Base-by-base conservation (phyloP, 2,329 filamentous ascomycete species). In the Scedosporium apiospermum region DNA sequence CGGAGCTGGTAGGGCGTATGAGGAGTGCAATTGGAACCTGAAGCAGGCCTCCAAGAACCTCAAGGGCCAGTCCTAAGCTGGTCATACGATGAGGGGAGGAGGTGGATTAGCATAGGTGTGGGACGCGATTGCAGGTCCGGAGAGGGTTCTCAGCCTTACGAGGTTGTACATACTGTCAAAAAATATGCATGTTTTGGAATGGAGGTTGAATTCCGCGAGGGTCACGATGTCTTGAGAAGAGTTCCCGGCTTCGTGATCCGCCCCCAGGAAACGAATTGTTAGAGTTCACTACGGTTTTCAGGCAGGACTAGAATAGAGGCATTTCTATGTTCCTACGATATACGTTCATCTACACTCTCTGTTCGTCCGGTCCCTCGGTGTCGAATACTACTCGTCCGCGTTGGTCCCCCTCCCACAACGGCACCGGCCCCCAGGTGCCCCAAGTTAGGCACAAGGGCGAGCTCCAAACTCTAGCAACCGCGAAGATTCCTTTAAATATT, bases 1-100 rank as follows among this genome's bases (percentile, higher is more conserved):
- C 75, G 95, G 96, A 74, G 93, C 93, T 67, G 95, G 95, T 71
- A 87, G 96, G 72, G 95, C 95, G 64, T 99, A 96, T 82, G 95
- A 99, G 78, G 95, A 99, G 82, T 97, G 95, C 79, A 96, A 99
- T 81, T 90, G 83, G 80, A 88, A 80, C 78, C 75, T 88, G 70
- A 87, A 86, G 77, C 80, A 82, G 73, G 83, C 83, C 42, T 80
- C 83, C 55, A 78, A 78, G 69, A 82, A 85, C 63, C 76, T 86
- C 68, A 82, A 81, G 77, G 82, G 77, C 73, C 76, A 78, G 70
- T 63, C 63, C 51, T 66, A 61, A 63, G 41, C 44, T 3, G 10
- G 34, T 38, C 34, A 38, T 38, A 38, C 34, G 34, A 38, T 38
- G 34, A 12, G 12, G 12, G 18, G 51, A 4, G 6, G 4, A 23